Conservation (phyloP, 2,329 filamentous ascomycete genomes). For the Bertia moriformis region DNA sequence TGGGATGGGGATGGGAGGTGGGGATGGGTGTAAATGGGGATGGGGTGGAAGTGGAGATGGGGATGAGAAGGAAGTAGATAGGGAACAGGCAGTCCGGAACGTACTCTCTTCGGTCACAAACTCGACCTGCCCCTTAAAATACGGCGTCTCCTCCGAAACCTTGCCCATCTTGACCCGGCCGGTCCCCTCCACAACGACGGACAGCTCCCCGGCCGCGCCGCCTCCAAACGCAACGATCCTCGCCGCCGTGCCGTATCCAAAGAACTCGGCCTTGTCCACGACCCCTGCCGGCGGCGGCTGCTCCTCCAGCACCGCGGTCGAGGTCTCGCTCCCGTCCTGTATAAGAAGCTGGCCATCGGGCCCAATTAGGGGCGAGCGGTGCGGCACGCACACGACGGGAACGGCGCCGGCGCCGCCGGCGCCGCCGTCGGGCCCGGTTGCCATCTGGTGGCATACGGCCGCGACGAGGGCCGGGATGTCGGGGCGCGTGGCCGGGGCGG, state of each 20-base stretch:
- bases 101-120: neutral
- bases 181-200: slow-evolving; percentile 73
- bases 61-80: too few relatives aligned
- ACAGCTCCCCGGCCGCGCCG: slow-evolving; percentile 60
- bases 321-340: slow-evolving; percentile 35
- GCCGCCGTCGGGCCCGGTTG: slow-evolving; percentile 47
- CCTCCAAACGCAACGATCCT: slow-evolving; percentile 69
- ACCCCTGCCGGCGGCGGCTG: slow-evolving; percentile 35
- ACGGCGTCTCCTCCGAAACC: slow-evolving; percentile 64
- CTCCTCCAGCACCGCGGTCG: slow-evolving; percentile 15
- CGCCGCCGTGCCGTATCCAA: slow-evolving; percentile 66
- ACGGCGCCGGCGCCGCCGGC: slow-evolving; percentile 50
- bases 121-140: slow-evolving; percentile 69
- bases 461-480: slow-evolving; percentile 73
- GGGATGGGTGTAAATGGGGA: too few relatives aligned
- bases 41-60: too few relatives aligned
- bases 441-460: slow-evolving; percentile 43
- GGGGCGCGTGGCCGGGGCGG: slow-evolving; percentile 58
- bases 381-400: slow-evolving; percentile 74
- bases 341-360: slow-evolving; percentile 64
- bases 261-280: slow-evolving; percentile 60
- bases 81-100: too few relatives aligned
- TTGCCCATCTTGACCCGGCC: slow-evolving; percentile 63
- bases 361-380: slow-evolving; percentile 62
- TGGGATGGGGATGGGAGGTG: too few relatives aligned